These are phyloP conservation scores for Raphidocelis subcapitata DNA, from an alignment of 139 green algal species.

Conservation along the genomic window DNA sequence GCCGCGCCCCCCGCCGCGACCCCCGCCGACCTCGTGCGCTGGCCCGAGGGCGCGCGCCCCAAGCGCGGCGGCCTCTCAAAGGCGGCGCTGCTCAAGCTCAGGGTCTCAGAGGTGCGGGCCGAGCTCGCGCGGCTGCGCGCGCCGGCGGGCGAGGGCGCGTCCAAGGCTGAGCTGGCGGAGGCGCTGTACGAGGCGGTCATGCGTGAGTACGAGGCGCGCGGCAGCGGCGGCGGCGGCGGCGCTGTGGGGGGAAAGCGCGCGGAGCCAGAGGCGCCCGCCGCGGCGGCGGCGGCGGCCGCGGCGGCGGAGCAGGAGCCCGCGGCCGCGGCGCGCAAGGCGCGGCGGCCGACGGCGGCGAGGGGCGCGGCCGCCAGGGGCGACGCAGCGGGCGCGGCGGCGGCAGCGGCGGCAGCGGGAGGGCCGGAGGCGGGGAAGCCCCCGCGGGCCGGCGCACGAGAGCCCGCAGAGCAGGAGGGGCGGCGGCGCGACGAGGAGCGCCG, in stretches of 20 bases:
- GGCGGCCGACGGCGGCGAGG: not conserved
- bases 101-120: constrained; percentile 17
- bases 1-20: not conserved
- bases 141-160: constrained; percentile 2
- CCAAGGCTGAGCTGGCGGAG: constrained; percentile 26
- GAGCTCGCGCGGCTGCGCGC: constrained; percentile 4
- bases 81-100: constrained; percentile 14
- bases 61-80: constrained; percentile 17
- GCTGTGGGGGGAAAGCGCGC: too few species aligned
- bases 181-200: constrained; percentile 8
- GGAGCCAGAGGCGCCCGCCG: not conserved
- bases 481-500: not conserved
- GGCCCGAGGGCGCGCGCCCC: constrained; percentile 18
- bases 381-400: not conserved
- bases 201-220: not conserved
- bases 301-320: not conserved
- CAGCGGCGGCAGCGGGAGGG: not conserved
- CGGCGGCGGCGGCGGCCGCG: not conserved
- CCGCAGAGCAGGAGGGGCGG: not conserved
- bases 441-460: not conserved
- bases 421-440: not conserved
- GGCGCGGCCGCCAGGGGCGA: not conserved
- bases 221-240: not conserved
- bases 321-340: not conserved
- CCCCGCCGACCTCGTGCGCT: constrained; percentile 14